Evolutionary conservation across 352 stramenopile species (phyloP).

Genomic region (Phytophthora cajani): DNA sequence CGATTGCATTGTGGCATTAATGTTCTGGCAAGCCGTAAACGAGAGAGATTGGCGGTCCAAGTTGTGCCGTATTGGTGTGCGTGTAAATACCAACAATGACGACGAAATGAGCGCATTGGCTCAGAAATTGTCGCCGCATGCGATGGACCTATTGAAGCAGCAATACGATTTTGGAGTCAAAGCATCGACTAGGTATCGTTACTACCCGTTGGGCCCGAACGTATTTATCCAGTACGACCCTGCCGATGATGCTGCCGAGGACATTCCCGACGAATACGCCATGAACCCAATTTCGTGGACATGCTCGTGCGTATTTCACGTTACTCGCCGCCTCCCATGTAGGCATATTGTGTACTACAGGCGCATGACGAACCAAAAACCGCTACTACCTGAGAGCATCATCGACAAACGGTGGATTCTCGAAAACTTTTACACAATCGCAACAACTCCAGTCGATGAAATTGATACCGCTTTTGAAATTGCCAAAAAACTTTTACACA

Average conservation of each 20-base stretch:
- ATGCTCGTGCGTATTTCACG: not conserved
- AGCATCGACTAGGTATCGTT: not conserved
- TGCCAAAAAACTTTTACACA: too few relatives aligned
- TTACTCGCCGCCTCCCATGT: not conserved
- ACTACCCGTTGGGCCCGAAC: constrained; percentile 4
- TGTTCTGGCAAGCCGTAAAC: not conserved
- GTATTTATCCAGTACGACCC: constrained; percentile 6
- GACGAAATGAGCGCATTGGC: constrained; percentile 1
- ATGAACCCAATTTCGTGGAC: constrained; percentile 2
- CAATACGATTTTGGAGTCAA: constrained; percentile 14
- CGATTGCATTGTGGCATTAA: not conserved
- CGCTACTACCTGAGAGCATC: too few relatives aligned
- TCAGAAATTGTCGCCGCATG: constrained; percentile 1
- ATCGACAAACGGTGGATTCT: too few relatives aligned
- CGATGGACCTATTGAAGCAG: constrained; percentile 7
- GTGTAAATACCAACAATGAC: not conserved
- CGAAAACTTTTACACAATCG: too few relatives aligned
- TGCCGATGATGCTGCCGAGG: not conserved
- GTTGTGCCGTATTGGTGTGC: not conserved
- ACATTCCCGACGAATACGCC: constrained; percentile 1
- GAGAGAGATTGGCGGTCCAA: not conserved
- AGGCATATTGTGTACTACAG: not conserved
- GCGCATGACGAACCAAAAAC: too few relatives aligned
- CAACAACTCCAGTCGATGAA: too few relatives aligned
- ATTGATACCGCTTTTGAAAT: too few relatives aligned